These are phyloP conservation scores for Linum lewisii DNA, from an alignment of 345 rosid species.

Conservation along the genomic window DNA sequence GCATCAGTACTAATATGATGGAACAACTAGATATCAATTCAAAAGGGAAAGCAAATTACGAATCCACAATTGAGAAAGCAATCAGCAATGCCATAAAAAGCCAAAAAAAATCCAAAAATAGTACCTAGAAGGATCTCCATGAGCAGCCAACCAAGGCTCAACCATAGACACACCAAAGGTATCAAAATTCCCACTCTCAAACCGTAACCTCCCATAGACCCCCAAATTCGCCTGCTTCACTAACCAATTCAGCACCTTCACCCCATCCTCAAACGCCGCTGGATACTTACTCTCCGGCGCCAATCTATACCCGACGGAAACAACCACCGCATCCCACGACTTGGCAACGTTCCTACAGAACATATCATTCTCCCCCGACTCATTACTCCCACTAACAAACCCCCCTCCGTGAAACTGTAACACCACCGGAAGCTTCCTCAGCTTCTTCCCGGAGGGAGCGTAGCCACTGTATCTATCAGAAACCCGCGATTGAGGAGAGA, in stretches of 20 bases:
- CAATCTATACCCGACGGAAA: slow-evolving; percentile 81
- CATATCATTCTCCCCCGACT: slow-evolving; percentile 48
- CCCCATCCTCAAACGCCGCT: slow-evolving; percentile 80
- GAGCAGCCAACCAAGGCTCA: slow-evolving; percentile 84
- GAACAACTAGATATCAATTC: no score
- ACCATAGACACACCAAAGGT: slow-evolving; percentile 70
- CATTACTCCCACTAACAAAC: slow-evolving; percentile 70
- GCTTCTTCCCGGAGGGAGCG: slow-evolving; percentile 26
- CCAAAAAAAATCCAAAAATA: not conserved
- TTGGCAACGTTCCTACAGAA: slow-evolving; percentile 69
- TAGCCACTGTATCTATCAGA: slow-evolving; percentile 42
- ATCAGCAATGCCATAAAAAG: not conserved
- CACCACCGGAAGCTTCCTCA: slow-evolving; percentile 62
- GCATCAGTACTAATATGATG: no score
- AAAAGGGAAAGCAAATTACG: no score
- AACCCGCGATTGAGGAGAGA: not conserved
- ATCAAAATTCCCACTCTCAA: slow-evolving; percentile 32
- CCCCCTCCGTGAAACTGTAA: slow-evolving; percentile 97
- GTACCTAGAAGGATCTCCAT: slow-evolving; percentile 61
- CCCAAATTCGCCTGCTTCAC: slow-evolving; percentile 70
- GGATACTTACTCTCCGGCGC: slow-evolving; percentile 77
- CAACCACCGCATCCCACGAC: slow-evolving; percentile 64
- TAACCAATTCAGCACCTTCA: slow-evolving; percentile 70
- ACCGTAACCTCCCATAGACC: slow-evolving; percentile 20
- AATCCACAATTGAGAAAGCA: not conserved